Base-by-base conservation (phyloP, 768 basidiomycete species). In the Rhizopogon vulgaris region DNA sequence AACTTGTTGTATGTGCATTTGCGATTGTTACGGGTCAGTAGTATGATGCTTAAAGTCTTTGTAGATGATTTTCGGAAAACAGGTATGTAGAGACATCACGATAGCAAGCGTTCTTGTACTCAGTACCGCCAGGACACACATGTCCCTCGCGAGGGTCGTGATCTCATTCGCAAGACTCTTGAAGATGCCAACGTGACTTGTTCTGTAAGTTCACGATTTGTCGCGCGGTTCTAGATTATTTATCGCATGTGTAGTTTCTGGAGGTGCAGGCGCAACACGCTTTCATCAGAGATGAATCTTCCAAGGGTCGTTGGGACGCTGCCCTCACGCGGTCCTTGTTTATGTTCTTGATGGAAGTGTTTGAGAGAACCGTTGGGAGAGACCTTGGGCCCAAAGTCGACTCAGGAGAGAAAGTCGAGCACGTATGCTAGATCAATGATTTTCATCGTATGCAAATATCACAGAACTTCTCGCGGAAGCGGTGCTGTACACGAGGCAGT, bases 211-310 rank as follows among this genome's bases (percentile, higher is more conserved):
- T n/a, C 18, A 36, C 38, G 34, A 39, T 48, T 46, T 32, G 8
- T 27, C 25, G 43, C 34, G 25, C 43, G 38, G 48, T 49, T 47
- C 11, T 28, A 42, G 18, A 45, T 34, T 24, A 48, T 52, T 56
- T 4, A 66, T 43, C 36, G 8, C 32, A 48, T 11, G 34, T 50
- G 11, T 63, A 94, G 89, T 94, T 94, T 67, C 71, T 96, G 53
- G 95, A 98, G 67, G 92, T 97, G 12, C 93, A 96, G 67, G 95
- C 94, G 0, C 94, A 98, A 61, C 94, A 97, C 58, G 95, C 95
- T 3, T 97, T 97, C 69, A 86, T 97, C 55, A 84, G 94, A 5
- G 94, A 95, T 65, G 91, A 94, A 60, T 78, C 80, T 6, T 90
- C 87, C 28, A 97, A 96, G 66, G 94, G 92, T 2, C 80, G 95